Percentiles rank a stretch among this genome's conserved stretches.
phyloP scores from a whole-genome alignment of 345 rosid species.

The Heritiera littoralis region DNA sequence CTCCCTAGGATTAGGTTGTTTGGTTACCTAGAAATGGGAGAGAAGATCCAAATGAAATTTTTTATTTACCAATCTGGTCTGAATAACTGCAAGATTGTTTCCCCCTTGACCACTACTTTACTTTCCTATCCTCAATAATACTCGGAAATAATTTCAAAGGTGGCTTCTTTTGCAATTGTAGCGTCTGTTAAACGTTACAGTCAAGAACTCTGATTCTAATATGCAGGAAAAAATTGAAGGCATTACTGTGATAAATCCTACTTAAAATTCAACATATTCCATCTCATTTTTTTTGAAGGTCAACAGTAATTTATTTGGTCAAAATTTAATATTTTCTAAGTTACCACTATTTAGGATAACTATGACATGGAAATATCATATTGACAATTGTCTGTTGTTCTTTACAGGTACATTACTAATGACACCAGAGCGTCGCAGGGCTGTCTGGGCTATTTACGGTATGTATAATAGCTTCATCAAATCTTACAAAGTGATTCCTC shows the following conservation, averaged over 20 bases:
- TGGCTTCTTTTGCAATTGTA: background rate
- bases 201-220: background rate
- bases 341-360: background rate
- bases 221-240: background rate
- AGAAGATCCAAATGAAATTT: background rate
- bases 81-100: background rate
- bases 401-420: constrained; percentile 53
- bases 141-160: background rate
- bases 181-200: background rate
- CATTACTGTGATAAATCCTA: background rate
- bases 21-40: constrained; percentile 6
- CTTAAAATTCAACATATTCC: background rate
- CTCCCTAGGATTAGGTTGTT: background rate
- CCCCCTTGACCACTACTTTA: background rate
- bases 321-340: background rate
- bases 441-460: constrained; percentile 68
- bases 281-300: background rate
- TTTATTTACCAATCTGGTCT: background rate
- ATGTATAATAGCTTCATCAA: constrained; percentile 6
- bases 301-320: background rate
- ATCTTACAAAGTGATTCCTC: background rate
- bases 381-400: background rate
- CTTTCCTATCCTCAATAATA: background rate
- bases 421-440: constrained; percentile 51
- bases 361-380: background rate